phyloP scores from a whole-genome alignment of 164 flowering plant species.

The Vitis rupestris region DNA sequence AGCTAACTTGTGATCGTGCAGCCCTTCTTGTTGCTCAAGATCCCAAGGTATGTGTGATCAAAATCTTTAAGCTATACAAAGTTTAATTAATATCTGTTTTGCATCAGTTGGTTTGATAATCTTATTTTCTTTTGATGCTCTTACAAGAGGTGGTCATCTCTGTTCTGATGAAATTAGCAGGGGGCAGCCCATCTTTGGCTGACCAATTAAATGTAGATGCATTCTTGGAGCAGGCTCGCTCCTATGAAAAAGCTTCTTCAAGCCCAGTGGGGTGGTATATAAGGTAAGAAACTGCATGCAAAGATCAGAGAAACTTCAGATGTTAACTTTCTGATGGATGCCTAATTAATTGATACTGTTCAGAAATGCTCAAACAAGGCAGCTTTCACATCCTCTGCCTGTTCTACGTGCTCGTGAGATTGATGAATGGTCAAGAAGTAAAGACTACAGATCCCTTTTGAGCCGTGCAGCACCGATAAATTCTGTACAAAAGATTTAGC shows the following conservation, averaged over 20 bases:
- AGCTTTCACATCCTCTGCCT: slow-evolving; percentile 95
- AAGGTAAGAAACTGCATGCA: slow-evolving; percentile 41
- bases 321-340: slow-evolving; percentile 1
- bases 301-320: not conserved
- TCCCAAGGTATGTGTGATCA: slow-evolving; percentile 64
- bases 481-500: slow-evolving; percentile 25
- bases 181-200: slow-evolving; percentile 92
- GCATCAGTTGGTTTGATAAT: not conserved
- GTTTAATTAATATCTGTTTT: not conserved
- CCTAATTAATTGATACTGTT: slow-evolving; percentile 10
- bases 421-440: slow-evolving; percentile 94
- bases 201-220: slow-evolving; percentile 97
- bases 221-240: slow-evolving; percentile 96
- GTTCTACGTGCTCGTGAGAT: slow-evolving; percentile 95
- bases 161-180: slow-evolving; percentile 95
- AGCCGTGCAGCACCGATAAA: slow-evolving; percentile 42
- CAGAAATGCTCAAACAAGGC: slow-evolving; percentile 97
- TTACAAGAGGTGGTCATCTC: slow-evolving; percentile 97
- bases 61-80: not conserved
- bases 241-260: slow-evolving; percentile 94
- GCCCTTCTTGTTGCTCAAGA: slow-evolving; percentile 97
- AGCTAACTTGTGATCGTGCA: slow-evolving; percentile 95
- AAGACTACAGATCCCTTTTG: slow-evolving; percentile 61
- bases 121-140: slow-evolving; percentile 20
- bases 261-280: slow-evolving; percentile 95